phyloP scores from a whole-genome alignment of 148 eudicot species.

The Nepenthes mirabilis region DNA sequence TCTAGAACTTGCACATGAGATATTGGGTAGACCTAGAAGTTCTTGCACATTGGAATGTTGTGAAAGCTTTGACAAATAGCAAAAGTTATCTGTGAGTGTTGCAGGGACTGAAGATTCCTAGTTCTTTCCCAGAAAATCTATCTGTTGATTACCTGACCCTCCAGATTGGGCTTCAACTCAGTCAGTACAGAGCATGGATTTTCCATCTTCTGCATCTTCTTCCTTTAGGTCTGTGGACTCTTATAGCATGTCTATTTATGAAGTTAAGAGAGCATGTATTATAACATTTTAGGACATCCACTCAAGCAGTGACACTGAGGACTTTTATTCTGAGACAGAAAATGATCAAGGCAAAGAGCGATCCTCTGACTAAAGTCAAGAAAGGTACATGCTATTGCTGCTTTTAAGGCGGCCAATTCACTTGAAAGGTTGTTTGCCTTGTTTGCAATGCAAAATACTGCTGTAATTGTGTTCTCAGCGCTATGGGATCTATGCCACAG shows the following conservation, averaged over 20 bases:
- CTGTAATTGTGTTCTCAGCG: constrained; percentile 73
- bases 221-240: constrained; percentile 57
- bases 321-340: constrained; percentile 27
- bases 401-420: constrained; percentile 72
- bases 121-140: constrained; percentile 20
- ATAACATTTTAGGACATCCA: constrained; percentile 62
- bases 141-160: constrained; percentile 32
- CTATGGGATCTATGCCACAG: constrained; percentile 99
- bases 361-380: constrained; percentile 35
- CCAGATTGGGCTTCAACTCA: constrained; percentile 66
- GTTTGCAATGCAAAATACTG: constrained; percentile 97
- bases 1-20: constrained; percentile 46
- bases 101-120: no score
- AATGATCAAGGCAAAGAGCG: constrained; percentile 30
- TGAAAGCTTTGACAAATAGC: constrained; percentile 61
- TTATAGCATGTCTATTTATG: constrained; percentile 37
- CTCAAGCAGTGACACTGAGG: constrained; percentile 40
- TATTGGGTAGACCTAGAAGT: constrained; percentile 39
- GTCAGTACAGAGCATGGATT: constrained; percentile 64
- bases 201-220: constrained; percentile 70
- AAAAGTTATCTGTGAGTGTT: constrained; percentile 48
- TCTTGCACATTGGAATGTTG: constrained; percentile 62
- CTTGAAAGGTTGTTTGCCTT: constrained; percentile 84
- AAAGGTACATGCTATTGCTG: constrained; percentile 92
- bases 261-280: constrained; percentile 27